Conservation (phyloP, 306 rosid genomes). For the Spatholobus suberectus region DNA sequence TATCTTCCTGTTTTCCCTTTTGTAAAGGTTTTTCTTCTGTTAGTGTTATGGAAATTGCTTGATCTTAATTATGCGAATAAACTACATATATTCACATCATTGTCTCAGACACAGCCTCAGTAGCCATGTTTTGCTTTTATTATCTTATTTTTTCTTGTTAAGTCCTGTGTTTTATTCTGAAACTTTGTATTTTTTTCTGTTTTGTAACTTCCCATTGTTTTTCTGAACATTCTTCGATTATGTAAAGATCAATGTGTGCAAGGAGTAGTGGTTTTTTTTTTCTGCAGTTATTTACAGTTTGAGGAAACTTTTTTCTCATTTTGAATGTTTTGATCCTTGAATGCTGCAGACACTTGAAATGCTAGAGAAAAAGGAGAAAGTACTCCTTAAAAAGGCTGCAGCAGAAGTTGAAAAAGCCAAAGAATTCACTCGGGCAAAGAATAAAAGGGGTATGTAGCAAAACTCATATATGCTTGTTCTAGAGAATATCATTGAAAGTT, state of each 20-base stretch:
- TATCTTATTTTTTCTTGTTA: background rate
- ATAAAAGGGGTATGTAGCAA: slow-evolving; percentile 79
- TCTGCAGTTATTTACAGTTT: slow-evolving; percentile 1
- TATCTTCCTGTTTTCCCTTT: background rate
- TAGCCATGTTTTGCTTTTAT: background rate
- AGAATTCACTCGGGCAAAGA: slow-evolving; percentile 83
- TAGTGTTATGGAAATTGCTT: slow-evolving; percentile 4
- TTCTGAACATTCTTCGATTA: background rate
- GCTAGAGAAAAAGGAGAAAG: slow-evolving; percentile 98
- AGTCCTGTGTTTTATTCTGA: background rate
- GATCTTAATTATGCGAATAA: background rate
- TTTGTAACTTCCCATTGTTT: background rate
- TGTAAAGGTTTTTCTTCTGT: background rate
- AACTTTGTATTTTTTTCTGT: background rate
- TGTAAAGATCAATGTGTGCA: background rate
- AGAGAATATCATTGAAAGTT: background rate
- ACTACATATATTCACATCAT: background rate
- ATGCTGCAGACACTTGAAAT: slow-evolving; percentile 88
- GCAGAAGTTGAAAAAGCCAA: slow-evolving; percentile 93
- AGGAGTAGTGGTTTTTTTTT: background rate
- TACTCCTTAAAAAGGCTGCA: slow-evolving; percentile 75
- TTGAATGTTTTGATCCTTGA: slow-evolving; percentile 28
- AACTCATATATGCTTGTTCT: slow-evolving; percentile 22
- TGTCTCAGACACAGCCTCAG: background rate
- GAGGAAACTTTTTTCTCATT: background rate